Base-by-base conservation (phyloP, 176 grass and related monocot species). In the Saccharum officinarum region DNA sequence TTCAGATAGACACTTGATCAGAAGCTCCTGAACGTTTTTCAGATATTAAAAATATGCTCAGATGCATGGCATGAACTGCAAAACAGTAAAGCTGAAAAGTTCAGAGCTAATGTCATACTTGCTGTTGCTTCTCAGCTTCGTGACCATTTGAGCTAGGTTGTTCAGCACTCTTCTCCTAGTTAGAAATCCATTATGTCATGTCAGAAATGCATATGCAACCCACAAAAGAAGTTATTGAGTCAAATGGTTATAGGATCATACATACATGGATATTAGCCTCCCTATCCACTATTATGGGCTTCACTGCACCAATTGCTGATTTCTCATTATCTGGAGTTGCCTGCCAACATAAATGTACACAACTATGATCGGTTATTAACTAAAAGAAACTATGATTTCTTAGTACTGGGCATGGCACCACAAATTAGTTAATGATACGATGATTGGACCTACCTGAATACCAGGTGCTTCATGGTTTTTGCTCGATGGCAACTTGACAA, bases 1-100 rank as follows among this genome's bases (percentile, higher is more conserved):
- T 90, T 89, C 88, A 78, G 88, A 93, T 40, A 93, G 75, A 23
- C 91, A 93, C 74, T 93, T 90, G 88, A 93, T 93, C 60, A 93
- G 72, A 69, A 93, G 85, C 17, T 93, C 91, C 91, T 93, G 22
- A 44, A 82, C 68, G 72, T 82, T 61, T 54, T 37, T 31, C n/a
- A 65, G 41, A 78, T 31, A 23, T 57, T 68, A 16, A 0, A 16
- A 12, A 18, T 55, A 28, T 61, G 26, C 12, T 62, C 67, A 80
- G 17, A n/a, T 3, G 1, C 15, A 28, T 50, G 14, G 20, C 49
- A 47, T 54, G 40, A 67, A 28, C n/a, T n/a, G n/a, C n/a, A n/a
- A n/a, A n/a, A n/a, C n/a, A 7, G 5, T 8, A 34, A 18, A 76
- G 69, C 54, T 42, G 5, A 69, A 36, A 71, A 80, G 22, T 38